Evolutionary conservation across 1,139 yeast genomes (phyloP), one percentile per base, ranked within the genome.

Genomic region (Zhuliangozyma parablackwelliae): DNA sequence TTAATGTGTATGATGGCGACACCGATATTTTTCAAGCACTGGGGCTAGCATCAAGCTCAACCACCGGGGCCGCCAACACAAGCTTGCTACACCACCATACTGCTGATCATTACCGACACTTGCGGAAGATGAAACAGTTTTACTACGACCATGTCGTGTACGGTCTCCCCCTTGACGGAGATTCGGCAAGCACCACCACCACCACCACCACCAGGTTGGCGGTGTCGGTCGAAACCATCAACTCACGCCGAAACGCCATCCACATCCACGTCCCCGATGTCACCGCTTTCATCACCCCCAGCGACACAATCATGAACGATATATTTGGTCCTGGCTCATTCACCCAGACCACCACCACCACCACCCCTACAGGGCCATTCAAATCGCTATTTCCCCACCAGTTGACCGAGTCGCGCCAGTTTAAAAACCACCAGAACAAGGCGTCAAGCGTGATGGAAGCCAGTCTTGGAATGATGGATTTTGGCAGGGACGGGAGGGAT

Each of bases 261-360:
- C 65, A 66, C 38, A 41, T 73, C n/a, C 78, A 73, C 44, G 48
- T 72, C 11, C 75, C 75, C 2, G 78, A 72, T 45, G 36, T 69
- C 4, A 59, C 61, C 3, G 52, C 72, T 4, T 53, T 50, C 32
- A 30, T 67, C 2, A 27, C 59, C 2, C 74, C 74, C 0, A 50
- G 45, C 26, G 49, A 59, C 23, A 38, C 46, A 4, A 24, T 54
- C 8, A 26, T 35, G 9, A 24, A 28, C n/a, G 16, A 26, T 7
- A 26, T 36, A 6, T 28, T 35, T 24, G 30, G 10, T 23, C 21
- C 25, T 8, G 30, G 31, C 16, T 5, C 38, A 7, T 13, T 30
- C n/a, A 26, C 30, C n/a, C 31, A 36, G 8, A 30, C 32, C 26
- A 21, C 35, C 24, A 33, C 30, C 13, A 30, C 35, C 7, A 13